Percentiles rank a stretch among this genome's conserved stretches.
These are phyloP conservation scores for Sindora glabra DNA, from an alignment of 306 rosid species.

Conservation along the genomic window DNA sequence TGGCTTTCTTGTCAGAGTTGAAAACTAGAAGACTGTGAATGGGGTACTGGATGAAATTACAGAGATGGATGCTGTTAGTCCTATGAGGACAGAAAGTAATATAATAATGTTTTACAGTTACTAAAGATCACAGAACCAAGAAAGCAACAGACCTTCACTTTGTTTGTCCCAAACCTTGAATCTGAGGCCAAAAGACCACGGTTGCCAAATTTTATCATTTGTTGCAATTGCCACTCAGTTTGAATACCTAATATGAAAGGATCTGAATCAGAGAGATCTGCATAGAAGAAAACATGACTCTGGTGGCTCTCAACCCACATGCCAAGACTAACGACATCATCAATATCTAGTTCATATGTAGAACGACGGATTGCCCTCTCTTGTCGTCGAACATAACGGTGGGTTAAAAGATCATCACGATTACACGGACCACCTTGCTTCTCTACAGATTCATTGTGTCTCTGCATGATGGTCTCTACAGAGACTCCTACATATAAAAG, in stretches of 20 bases:
- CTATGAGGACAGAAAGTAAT: neutral
- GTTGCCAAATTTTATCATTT: constrained; percentile 85
- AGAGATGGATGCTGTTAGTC: constrained; percentile 28
- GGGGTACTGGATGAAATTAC: constrained; percentile 50
- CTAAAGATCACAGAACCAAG: constrained; percentile 5
- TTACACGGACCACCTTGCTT: constrained; percentile 86
- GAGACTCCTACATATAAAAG: constrained; percentile 80
- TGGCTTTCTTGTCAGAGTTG: constrained; percentile 81
- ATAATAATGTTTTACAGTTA: constrained; percentile 1
- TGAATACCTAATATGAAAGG: constrained; percentile 83
- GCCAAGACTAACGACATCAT: constrained; percentile 64
- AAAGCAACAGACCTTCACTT: constrained; percentile 60
- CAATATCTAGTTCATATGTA: constrained; percentile 63
- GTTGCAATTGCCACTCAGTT: constrained; percentile 95
- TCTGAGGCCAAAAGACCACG: constrained; percentile 71
- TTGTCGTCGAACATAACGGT: constrained; percentile 73
- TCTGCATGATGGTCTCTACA: constrained; percentile 94
- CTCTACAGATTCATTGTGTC: constrained; percentile 81
- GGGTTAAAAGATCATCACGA: constrained; percentile 91
- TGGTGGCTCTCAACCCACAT: constrained; percentile 86
- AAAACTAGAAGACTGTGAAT: constrained; percentile 87
- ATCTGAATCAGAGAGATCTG: constrained; percentile 71
- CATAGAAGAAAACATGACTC: constrained; percentile 59
- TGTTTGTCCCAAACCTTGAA: constrained; percentile 82
- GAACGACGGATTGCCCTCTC: constrained; percentile 86